phyloP scores from a whole-genome alignment of 1,139 yeast species.

The Trichomonascaceae sp. region DNA sequence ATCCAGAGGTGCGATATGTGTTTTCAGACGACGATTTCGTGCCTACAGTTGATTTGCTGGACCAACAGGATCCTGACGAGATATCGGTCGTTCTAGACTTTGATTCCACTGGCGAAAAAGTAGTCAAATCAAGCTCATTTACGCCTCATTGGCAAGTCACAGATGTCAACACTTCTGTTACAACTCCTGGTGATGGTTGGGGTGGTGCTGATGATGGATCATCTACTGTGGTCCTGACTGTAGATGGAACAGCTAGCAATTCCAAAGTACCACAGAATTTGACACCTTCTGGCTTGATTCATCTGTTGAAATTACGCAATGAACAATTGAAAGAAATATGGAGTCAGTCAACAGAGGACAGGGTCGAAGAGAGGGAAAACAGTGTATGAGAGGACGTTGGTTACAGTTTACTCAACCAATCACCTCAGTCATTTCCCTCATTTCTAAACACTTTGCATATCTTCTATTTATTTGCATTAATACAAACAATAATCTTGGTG shows the following conservation, averaged over 20 bases:
- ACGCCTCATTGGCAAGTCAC: conserved; percentile 37
- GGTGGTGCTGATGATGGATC: conserved; percentile 9
- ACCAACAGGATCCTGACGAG: conserved; percentile 26
- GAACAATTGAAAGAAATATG: conserved; percentile 17
- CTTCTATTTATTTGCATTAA: background rate
- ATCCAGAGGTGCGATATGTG: conserved; percentile 36
- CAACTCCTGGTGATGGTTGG: conserved; percentile 18
- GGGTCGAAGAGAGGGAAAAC: background rate
- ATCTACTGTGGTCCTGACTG: conserved; percentile 16
- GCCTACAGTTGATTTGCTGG: conserved; percentile 32
- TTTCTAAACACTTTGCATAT: background rate
- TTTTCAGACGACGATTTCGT: conserved; percentile 35
- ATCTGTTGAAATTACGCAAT: conserved; percentile 20
- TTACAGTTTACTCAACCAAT: too few relatives aligned
- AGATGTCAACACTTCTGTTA: conserved; percentile 14
- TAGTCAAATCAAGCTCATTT: conserved; percentile 28
- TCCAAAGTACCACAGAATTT: background rate
- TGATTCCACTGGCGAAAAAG: conserved; percentile 29
- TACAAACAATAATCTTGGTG: background rate
- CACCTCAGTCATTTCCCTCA: background rate
- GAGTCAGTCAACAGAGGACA: background rate
- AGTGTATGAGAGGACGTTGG: too few relatives aligned
- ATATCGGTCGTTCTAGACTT: conserved; percentile 34
- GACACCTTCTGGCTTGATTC: conserved; percentile 13
- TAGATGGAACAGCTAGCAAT: conserved; percentile 21